Evolutionary conservation across 2,329 filamentous ascomycete genomes (phyloP).

Genomic region (Byssochlamys sp.): DNA sequence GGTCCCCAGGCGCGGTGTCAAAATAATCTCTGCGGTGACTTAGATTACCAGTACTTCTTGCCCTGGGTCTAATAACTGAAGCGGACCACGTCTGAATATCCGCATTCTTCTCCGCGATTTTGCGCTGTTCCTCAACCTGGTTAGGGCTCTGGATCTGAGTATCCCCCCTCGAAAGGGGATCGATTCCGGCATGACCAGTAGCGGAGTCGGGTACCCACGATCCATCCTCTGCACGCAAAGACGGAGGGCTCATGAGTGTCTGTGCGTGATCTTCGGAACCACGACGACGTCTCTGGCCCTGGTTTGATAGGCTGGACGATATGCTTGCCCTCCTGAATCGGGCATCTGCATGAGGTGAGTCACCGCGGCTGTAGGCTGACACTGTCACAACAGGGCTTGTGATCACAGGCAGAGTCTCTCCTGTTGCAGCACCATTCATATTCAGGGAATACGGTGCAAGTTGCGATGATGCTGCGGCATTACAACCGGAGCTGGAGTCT

Average conservation of each 20-base stretch:
- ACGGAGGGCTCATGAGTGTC: conserved; percentile 11
- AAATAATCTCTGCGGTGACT: conserved; percentile 27
- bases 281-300: conserved; percentile 13
- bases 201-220: conserved; percentile 34
- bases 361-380: conserved; percentile 33
- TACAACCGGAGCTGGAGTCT: conserved; percentile 6
- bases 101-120: conserved; percentile 42
- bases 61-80: conserved; percentile 38
- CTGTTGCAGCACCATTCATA: neutral
- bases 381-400: conserved; percentile 38
- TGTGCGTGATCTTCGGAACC: conserved; percentile 12
- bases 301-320: conserved; percentile 27
- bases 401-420: neutral
- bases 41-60: conserved; percentile 35
- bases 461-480: conserved; percentile 9
- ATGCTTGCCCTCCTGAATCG: conserved; percentile 19
- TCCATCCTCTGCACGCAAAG: conserved; percentile 35
- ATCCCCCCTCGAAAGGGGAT: conserved; percentile 37
- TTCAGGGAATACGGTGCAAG: conserved; percentile 13
- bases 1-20: conserved; percentile 7
- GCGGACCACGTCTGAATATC: conserved; percentile 47
- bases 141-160: conserved; percentile 40
- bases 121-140: conserved; percentile 40
- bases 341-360: conserved; percentile 31
- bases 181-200: conserved; percentile 38